Base-by-base conservation (phyloP, 805 yeast genomes). In the Ogataea nitratoaversa region DNA sequence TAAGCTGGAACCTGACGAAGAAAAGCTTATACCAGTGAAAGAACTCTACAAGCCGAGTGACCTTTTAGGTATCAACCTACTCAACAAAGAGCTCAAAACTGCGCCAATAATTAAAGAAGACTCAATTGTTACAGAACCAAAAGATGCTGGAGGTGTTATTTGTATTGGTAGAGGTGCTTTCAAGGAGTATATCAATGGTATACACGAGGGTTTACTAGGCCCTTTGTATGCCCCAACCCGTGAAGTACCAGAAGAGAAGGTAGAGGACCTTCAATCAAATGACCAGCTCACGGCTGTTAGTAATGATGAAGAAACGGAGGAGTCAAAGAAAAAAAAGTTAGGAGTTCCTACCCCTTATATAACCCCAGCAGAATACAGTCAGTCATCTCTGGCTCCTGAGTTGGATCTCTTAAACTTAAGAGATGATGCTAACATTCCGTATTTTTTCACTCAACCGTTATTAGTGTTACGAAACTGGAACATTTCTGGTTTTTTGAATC, bases 121-220 rank as follows among this genome's bases (percentile, higher is more conserved):
- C 54, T 68, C 79, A 2, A 60, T 68, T 24, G 69, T 64, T 4
- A 36, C 48, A 2, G 68, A 70, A 24, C 72, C 77, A 3, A 57
- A 58, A 12, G 53, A 70, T 22, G 75, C 81, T 8, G 97, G 97
- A 19, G 99, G 98, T 32, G 82, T 89, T 11, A 74, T 93, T 17
- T 86, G 96, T 58, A 66, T 93, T 19, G 99, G 99, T 4, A 74
- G 99, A 59, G 99, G 99, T 42, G 91, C 97, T 0, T 93, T 77
- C 60, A 91, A 91, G 60, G 99, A 93, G 68, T 93, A 88, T 58
- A 59, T 93, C 38, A 72, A 75, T 32, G 99, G 99, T 8, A 59
- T 93, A 9, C 96, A 93, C 52, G 99, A 93, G 66, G 99, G 99
- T 5, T 71, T 93, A 57, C 63, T 93, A 34, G 99, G 99, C 0